Conservation (phyloP, 176 grass and related monocot species). For the Oryza coarctata region DNA sequence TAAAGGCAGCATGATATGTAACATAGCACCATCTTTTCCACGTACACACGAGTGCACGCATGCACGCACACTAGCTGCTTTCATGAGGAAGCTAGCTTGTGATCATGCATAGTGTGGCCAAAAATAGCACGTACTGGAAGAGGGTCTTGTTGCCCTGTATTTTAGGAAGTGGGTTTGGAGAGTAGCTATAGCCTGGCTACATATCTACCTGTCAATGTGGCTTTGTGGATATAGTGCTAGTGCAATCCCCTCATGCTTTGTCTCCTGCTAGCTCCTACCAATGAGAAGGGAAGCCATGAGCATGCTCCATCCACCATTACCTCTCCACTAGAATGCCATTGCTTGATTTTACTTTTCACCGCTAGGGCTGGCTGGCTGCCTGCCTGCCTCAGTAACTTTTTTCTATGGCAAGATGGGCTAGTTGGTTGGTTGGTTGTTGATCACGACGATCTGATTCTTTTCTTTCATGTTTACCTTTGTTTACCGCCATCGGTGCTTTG, state of each 20-base stretch:
- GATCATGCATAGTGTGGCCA: slow-evolving; percentile 23
- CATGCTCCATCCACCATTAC: not conserved
- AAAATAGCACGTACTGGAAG: slow-evolving; percentile 27
- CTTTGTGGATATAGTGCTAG: not conserved
- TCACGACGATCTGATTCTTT: not conserved
- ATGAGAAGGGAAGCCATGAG: not conserved
- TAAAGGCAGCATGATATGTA: slow-evolving; percentile 28
- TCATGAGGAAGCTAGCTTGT: slow-evolving; percentile 9
- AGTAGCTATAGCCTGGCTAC: not conserved
- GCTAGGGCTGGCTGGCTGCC: not conserved
- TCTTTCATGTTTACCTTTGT: slow-evolving; percentile 14
- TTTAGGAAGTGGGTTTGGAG: slow-evolving; percentile 16
- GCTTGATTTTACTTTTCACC: slow-evolving; percentile 16
- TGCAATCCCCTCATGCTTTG: not conserved
- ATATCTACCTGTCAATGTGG: not conserved
- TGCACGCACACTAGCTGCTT: slow-evolving; percentile 10
- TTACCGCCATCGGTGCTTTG: not conserved
- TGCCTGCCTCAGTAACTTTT: slow-evolving; percentile 8
- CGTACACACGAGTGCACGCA: slow-evolving; percentile 21
- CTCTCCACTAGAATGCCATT: not conserved
- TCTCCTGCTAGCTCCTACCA: not conserved
- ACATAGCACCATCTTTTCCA: slow-evolving; percentile 13
- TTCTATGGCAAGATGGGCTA: not conserved
- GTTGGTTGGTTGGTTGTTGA: not conserved
- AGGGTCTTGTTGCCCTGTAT: slow-evolving; percentile 20